Conservation (phyloP, 1,139 yeast species). For the Fermentozyma sake region DNA sequence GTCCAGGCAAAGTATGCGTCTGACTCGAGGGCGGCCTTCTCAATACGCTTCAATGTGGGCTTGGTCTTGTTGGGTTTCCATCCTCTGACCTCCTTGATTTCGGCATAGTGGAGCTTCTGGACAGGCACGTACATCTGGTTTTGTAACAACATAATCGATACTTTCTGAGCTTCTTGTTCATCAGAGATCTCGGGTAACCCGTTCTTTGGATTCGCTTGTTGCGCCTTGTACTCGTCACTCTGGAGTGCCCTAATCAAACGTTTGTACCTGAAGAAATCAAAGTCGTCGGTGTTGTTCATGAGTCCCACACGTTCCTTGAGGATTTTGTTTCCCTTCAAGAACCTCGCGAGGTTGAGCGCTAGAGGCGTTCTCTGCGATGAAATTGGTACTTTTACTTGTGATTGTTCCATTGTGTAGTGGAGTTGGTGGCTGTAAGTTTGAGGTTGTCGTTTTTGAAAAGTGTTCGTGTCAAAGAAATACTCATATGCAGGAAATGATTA, state of each 20-base stretch:
- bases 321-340: conserved; percentile 56
- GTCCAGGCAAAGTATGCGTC: conserved; percentile 86
- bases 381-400: conserved; percentile 11
- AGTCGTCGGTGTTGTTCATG: conserved; percentile 58
- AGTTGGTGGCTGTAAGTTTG: too few species aligned
- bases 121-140: conserved; percentile 74
- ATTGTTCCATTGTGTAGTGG: conserved; percentile 8
- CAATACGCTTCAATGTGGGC: conserved; percentile 65
- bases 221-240: conserved; percentile 63
- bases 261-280: conserved; percentile 83
- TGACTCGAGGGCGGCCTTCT: conserved; percentile 68
- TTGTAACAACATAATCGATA: conserved; percentile 66
- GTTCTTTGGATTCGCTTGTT: conserved; percentile 49
- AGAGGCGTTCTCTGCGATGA: conserved; percentile 17
- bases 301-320: conserved; percentile 82
- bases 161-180: conserved; percentile 55
- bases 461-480: too few species aligned
- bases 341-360: conserved; percentile 65
- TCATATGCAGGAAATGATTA: too few species aligned
- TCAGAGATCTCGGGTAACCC: conserved; percentile 54
- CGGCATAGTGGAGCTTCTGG: conserved; percentile 64
- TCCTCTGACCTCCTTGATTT: conserved; percentile 57
- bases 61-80: conserved; percentile 66
- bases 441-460: too few species aligned
- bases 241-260: conserved; percentile 75